Percentiles rank a stretch among this genome's conserved stretches.
These are phyloP conservation scores for Tuber magnatum DNA, from an alignment of 495 filamentous ascomycete genomes.

Conservation along the genomic window DNA sequence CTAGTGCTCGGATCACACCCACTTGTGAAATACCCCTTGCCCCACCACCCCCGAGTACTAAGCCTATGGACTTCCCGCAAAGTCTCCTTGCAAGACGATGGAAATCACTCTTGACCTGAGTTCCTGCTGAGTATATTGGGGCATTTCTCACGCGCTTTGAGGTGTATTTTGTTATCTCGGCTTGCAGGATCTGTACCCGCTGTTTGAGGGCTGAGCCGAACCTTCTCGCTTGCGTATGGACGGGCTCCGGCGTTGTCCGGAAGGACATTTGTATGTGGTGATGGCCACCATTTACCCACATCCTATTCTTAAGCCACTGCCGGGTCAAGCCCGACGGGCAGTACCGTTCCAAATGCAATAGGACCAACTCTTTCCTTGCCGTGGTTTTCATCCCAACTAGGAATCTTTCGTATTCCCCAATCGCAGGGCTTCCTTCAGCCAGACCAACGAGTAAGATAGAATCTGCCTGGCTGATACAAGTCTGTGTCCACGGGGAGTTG, in stretches of 20 bases:
- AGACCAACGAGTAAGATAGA: slow-evolving; percentile 88
- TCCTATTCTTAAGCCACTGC: slow-evolving; percentile 82
- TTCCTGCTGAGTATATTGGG: slow-evolving; percentile 81
- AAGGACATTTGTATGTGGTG: slow-evolving; percentile 97
- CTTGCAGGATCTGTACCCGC: slow-evolving; percentile 86
- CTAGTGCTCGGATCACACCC: slow-evolving; percentile 87
- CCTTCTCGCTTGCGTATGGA: slow-evolving; percentile 66
- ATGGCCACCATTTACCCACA: slow-evolving; percentile 98
- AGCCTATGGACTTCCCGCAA: slow-evolving; percentile 87
- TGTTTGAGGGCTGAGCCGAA: slow-evolving; percentile 84
- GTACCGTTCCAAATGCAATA: slow-evolving; percentile 89
- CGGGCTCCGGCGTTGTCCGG: slow-evolving; percentile 59
- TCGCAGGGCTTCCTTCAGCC: slow-evolving; percentile 78
- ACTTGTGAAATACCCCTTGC: slow-evolving; percentile 86
- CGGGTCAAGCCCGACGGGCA: slow-evolving; percentile 75
- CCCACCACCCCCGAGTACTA: slow-evolving; percentile 89
- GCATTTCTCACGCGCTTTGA: slow-evolving; percentile 76
- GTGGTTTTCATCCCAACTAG: slow-evolving; percentile 96
- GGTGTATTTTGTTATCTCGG: slow-evolving; percentile 96
- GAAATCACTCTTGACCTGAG: slow-evolving; percentile 92
- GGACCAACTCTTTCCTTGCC: slow-evolving; percentile 82
- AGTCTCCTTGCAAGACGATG: slow-evolving; percentile 84
- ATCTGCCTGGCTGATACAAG: slow-evolving; percentile 92
- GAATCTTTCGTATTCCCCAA: slow-evolving; percentile 94
- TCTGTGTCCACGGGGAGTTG: slow-evolving; percentile 96